phyloP scores from a whole-genome alignment of 352 stramenopile species.

The Globisporangium echinulatum region DNA sequence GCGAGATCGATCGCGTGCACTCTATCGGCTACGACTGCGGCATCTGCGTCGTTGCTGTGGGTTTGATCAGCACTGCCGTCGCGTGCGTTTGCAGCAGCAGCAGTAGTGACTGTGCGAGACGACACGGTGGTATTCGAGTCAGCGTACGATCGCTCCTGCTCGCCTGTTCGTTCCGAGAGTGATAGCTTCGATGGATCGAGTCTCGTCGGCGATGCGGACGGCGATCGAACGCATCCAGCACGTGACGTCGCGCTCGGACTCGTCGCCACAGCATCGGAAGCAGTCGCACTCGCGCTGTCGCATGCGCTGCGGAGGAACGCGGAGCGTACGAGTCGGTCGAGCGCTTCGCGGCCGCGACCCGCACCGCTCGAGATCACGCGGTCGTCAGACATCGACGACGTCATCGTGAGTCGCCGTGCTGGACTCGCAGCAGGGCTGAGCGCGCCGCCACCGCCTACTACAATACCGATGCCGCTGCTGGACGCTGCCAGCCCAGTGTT shows the following conservation, averaged over 20 bases:
- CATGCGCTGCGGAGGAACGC: constrained; percentile 29
- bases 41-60: not conserved
- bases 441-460: not conserved
- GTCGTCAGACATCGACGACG: constrained; percentile 40
- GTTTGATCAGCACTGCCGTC: not conserved
- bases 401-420: constrained; percentile 12
- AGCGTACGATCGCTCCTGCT: not conserved
- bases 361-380: constrained; percentile 30
- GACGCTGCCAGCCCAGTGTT: not conserved
- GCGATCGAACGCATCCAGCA: too few relatives aligned
- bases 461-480: not conserved
- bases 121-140: not conserved
- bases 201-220: too few relatives aligned
- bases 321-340: constrained; percentile 46
- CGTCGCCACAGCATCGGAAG: not conserved
- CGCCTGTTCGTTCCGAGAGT: not conserved
- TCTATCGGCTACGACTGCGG: too few relatives aligned
- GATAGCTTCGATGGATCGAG: too few relatives aligned
- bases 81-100: too few relatives aligned
- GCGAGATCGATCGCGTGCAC: too few relatives aligned
- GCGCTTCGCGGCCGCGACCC: constrained; percentile 41
- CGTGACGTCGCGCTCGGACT: not conserved
- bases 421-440: constrained; percentile 7
- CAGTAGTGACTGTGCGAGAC: not conserved
- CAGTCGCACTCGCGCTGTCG: not conserved